Evolutionary conservation across 1,284 basidiomycete genomes (phyloP).

Genomic region (Peniophora sp.): DNA sequence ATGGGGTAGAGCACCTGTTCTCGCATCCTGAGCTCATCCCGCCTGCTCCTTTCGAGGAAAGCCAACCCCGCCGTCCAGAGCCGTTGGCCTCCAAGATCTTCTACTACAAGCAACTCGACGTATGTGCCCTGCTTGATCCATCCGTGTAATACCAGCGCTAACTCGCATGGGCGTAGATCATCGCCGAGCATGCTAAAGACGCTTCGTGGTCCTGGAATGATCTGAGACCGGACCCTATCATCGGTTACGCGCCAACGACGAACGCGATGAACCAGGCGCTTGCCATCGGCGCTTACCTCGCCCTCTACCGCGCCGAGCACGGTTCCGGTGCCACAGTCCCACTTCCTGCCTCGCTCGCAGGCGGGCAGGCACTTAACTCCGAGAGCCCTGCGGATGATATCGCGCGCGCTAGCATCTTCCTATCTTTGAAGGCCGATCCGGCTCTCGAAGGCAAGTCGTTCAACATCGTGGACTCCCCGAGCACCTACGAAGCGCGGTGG

Average conservation of each 20-base stretch:
- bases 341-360: neutral
- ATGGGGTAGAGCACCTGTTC: neutral
- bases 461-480: neutral
- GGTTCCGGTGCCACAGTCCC: conserved; percentile 1
- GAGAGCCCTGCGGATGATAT: neutral
- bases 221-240: conserved; percentile 4
- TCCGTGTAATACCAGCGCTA: neutral
- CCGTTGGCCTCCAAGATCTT: conserved; percentile 2
- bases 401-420: neutral
- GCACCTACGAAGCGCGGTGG: neutral
- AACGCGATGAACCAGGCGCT: conserved; percentile 4
- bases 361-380: neutral
- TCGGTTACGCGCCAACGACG: conserved; percentile 4
- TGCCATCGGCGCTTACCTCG: conserved; percentile 2
- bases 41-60: conserved; percentile 2
- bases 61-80: conserved; percentile 1
- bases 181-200: conserved; percentile 1
- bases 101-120: conserved; percentile 5
- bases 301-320: conserved; percentile 4
- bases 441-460: neutral
- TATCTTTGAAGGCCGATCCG: neutral
- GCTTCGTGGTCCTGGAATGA: conserved; percentile 3
- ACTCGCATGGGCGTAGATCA: neutral
- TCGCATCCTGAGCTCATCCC: neutral
- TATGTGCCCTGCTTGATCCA: neutral